Conservation (phyloP, 768 basidiomycete genomes). For the Phanerochaete sordida region DNA sequence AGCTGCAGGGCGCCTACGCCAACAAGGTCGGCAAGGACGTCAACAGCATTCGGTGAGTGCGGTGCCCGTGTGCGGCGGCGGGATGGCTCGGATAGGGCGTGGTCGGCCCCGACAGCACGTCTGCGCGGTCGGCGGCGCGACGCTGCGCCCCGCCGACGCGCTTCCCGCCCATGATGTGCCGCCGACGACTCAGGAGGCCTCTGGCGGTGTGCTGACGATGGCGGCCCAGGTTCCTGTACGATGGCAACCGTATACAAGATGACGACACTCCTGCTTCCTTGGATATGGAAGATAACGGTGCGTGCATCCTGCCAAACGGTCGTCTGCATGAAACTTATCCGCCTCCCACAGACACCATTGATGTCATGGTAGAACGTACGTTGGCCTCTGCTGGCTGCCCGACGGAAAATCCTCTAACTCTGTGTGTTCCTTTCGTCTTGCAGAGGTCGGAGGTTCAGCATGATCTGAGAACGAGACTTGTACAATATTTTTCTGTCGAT, state of each 20-base stretch:
- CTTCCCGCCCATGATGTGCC: background rate
- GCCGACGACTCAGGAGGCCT: background rate
- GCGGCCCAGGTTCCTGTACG: conserved; percentile 79
- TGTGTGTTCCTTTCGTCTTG: background rate
- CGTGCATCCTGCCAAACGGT: conserved; percentile 17
- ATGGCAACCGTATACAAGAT: conserved; percentile 80
- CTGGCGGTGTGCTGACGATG: background rate
- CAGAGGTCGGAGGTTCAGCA: conserved; percentile 29
- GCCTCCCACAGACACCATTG: conserved; percentile 69
- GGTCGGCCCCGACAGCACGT: background rate
- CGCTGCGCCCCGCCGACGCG: background rate
- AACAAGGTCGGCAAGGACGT: conserved; percentile 91
- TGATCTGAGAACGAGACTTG: conserved; percentile 9
- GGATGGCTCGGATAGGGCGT: background rate
- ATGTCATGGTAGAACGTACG: conserved; percentile 96
- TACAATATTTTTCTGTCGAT: background rate
- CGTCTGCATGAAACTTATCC: background rate
- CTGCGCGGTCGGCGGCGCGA: background rate
- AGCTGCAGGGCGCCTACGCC: conserved; percentile 91
- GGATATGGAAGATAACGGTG: conserved; percentile 89
- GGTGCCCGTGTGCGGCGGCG: conserved; percentile 8
- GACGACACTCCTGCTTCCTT: conserved; percentile 83
- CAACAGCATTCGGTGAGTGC: conserved; percentile 73
- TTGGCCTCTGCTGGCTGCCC: conserved; percentile 18
- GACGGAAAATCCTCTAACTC: conserved; percentile 5